Conservation (phyloP, 2,329 filamentous ascomycete species). For the Saccharata proteae region DNA sequence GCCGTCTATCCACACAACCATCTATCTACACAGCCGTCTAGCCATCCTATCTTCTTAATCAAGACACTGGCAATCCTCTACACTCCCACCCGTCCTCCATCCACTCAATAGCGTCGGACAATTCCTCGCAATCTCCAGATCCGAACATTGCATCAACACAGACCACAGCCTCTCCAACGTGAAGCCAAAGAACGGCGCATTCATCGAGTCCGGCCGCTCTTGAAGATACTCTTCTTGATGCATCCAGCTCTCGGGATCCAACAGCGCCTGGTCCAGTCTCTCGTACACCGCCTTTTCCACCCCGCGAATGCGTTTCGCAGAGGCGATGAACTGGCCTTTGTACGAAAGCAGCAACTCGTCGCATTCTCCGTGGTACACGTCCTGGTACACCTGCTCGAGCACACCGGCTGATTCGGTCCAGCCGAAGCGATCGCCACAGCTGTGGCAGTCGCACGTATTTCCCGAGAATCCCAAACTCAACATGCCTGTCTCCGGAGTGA, state of each 20-base stretch:
- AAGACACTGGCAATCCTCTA: constrained; percentile 18
- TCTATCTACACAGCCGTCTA: no score
- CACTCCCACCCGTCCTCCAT: constrained; percentile 13
- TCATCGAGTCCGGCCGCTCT: constrained; percentile 15
- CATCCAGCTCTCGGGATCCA: constrained; percentile 16
- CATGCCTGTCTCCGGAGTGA: constrained; percentile 29
- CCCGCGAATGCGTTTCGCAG: constrained; percentile 29
- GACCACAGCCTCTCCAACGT: constrained; percentile 20
- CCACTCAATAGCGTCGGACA: constrained; percentile 16
- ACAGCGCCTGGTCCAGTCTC: constrained; percentile 14
- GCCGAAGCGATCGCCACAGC: constrained; percentile 28
- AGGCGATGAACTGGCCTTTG: constrained; percentile 37
- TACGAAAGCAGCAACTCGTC: constrained; percentile 23
- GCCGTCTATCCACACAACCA: no score
- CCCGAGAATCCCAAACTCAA: constrained; percentile 29
- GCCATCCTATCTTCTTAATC: no score
- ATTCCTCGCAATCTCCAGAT: constrained; percentile 16
- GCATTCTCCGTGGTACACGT: constrained; percentile 17
- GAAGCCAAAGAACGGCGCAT: constrained; percentile 16
- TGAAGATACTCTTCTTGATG: constrained; percentile 14
- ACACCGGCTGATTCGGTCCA: constrained; percentile 14
- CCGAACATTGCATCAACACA: constrained; percentile 18
- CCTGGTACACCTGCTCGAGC: constrained; percentile 11
- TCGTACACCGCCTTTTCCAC: constrained; percentile 23
- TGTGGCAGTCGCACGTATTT: constrained; percentile 25